A percentile compares a stretch with the other conserved stretches of the same genome.
phyloP scores from a whole-genome alignment of 73 alveolate species.

The Blepharisma stoltei region DNA sequence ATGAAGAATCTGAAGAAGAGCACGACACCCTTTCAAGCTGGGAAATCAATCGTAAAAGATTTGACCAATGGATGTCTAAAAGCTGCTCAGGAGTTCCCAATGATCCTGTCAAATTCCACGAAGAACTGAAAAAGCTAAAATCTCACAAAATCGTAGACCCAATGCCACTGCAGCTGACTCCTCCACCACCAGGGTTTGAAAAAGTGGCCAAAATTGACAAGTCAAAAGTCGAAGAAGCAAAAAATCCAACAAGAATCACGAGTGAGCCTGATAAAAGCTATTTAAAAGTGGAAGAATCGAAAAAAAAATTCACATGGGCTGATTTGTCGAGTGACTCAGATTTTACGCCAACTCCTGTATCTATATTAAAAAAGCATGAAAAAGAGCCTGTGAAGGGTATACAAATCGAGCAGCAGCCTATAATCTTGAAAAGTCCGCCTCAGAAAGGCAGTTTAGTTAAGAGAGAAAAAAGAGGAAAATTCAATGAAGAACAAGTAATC shows the following conservation, averaged over 20 bases:
- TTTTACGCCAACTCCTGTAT: not conserved
- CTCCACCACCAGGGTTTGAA: conserved; percentile 27
- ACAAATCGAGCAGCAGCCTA: not conserved
- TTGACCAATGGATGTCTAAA: conserved; percentile 19
- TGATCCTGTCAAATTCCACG: conserved; percentile 24
- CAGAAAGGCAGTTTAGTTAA: not conserved
- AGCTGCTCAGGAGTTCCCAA: conserved; percentile 12
- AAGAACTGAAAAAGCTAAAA: not conserved
- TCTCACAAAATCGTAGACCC: not conserved
- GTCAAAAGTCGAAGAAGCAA: no score
- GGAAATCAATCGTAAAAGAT: conserved; percentile 3
- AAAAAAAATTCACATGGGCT: conserved; percentile 7
- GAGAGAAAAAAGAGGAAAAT: conserved; percentile 24
- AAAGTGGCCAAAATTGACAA: no score
- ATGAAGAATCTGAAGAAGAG: conserved; percentile 14
- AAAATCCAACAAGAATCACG: no score
- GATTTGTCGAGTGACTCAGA: conserved; percentile 1
- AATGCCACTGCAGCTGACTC: not conserved
- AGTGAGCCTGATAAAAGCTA: not conserved
- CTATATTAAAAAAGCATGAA: not conserved
- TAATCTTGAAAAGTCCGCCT: conserved; percentile 16
- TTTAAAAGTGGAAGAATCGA: not conserved
- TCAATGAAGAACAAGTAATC: not conserved
- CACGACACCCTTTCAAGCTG: conserved; percentile 5
- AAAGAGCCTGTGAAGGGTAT: not conserved